These are phyloP conservation scores for Fusarium verticillioides DNA, from an alignment of 2,329 filamentous ascomycete species.

Conservation along the genomic window DNA sequence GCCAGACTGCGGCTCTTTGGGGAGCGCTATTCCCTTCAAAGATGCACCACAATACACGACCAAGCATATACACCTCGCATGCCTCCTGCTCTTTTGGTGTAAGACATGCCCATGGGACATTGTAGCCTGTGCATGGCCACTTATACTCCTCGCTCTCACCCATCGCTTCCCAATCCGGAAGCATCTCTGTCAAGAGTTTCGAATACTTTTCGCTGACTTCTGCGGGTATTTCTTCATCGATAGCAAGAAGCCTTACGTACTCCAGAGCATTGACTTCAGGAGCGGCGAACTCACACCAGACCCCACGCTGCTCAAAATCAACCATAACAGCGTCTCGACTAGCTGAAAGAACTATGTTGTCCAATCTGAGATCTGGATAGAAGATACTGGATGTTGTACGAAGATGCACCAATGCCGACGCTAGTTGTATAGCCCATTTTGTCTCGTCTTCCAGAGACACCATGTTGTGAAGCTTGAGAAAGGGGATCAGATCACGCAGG, in stretches of 20 bases:
- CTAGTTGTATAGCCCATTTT: conserved; percentile 65
- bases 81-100: conserved; percentile 63
- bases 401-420: conserved; percentile 62
- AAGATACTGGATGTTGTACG: conserved; percentile 58
- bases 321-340: conserved; percentile 63
- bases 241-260: conserved; percentile 65
- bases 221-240: conserved; percentile 58
- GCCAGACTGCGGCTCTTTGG: conserved; percentile 66
- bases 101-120: conserved; percentile 67
- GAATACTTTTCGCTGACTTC: conserved; percentile 55
- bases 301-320: conserved; percentile 71
- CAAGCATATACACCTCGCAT: conserved; percentile 72
- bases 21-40: conserved; percentile 70
- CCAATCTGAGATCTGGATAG: conserved; percentile 69
- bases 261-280: conserved; percentile 70
- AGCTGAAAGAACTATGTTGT: conserved; percentile 66
- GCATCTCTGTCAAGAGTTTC: conserved; percentile 54
- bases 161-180: conserved; percentile 58
- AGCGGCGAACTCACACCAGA: conserved; percentile 70
- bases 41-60: conserved; percentile 70
- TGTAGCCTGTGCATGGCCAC: conserved; percentile 63
- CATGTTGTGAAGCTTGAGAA: conserved; percentile 58
- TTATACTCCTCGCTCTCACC: conserved; percentile 57
- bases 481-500: conserved; percentile 65
- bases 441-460: conserved; percentile 58